Evolutionary conservation across 2,329 filamentous ascomycete genomes (phyloP).

Genomic region (Boeremia exigua): DNA sequence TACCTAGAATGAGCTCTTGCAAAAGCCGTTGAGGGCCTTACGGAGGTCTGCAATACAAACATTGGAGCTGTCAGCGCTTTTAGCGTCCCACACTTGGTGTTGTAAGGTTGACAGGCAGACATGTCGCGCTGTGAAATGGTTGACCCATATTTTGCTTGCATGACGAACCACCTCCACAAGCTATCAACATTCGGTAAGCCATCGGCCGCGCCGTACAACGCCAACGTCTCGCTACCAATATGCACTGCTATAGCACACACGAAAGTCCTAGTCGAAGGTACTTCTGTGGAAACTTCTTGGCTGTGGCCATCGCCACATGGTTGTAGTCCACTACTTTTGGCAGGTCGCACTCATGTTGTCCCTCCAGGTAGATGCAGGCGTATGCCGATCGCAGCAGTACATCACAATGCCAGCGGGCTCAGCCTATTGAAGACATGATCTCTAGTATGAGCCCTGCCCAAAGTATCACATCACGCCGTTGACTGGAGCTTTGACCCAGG

Average conservation of each 20-base stretch:
- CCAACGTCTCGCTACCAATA: slow-evolving; percentile 40
- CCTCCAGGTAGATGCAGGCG: not conserved
- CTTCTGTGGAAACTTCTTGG: not conserved
- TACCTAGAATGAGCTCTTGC: too few species aligned
- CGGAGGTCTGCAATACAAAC: not conserved
- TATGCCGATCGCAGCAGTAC: not conserved
- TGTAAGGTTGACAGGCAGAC: not conserved
- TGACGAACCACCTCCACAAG: slow-evolving; percentile 10
- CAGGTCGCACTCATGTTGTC: not conserved
- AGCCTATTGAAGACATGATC: not conserved
- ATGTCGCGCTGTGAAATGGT: not conserved
- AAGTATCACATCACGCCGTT: not conserved
- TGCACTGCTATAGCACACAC: not conserved
- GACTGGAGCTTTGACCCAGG: not conserved
- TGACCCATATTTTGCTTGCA: slow-evolving; percentile 1
- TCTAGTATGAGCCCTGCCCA: too few species aligned
- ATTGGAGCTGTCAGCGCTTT: not conserved
- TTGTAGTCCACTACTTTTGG: not conserved
- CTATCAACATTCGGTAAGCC: slow-evolving; percentile 25
- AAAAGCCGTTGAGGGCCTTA: not conserved
- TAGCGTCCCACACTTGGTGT: not conserved
- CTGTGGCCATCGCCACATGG: slow-evolving; percentile 10
- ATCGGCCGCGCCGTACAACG: slow-evolving; percentile 44
- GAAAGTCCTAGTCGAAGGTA: slow-evolving; percentile 5
- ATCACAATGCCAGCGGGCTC: not conserved